Percentiles rank a stretch among this genome's conserved stretches.
phyloP scores from a whole-genome alignment of 495 filamentous ascomycete species.

The Jackrogersella minutella region DNA sequence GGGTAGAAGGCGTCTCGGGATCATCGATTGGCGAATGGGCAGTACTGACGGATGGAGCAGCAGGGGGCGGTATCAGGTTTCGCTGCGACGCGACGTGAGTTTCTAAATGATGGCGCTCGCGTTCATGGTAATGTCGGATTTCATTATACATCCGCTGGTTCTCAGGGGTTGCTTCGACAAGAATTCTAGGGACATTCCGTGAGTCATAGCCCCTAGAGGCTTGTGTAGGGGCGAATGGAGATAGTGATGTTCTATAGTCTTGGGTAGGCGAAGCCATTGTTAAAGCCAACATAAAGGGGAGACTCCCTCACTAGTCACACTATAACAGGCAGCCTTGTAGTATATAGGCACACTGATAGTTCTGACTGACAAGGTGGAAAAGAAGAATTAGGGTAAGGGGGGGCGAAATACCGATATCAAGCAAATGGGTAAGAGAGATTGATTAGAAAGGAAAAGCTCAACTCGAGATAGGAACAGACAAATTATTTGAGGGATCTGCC shows the following conservation, averaged over 20 bases:
- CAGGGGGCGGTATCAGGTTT: slow-evolving; percentile 14
- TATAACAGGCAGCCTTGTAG: slow-evolving; percentile 20
- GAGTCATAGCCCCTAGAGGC: slow-evolving; percentile 7
- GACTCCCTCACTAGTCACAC: background rate
- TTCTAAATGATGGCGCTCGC: slow-evolving; percentile 25
- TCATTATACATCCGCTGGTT: slow-evolving; percentile 50
- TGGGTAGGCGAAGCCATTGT: slow-evolving; percentile 24
- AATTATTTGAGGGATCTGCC: slow-evolving; percentile 23
- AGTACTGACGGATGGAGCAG: slow-evolving; percentile 34
- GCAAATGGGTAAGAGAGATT: slow-evolving; percentile 1
- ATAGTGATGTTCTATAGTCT: background rate
- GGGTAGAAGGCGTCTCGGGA: slow-evolving; percentile 11
- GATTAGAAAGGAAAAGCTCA: slow-evolving; percentile 13
- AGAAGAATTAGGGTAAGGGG: slow-evolving; percentile 12
- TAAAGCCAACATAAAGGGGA: background rate
- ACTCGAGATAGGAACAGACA: slow-evolving; percentile 21
- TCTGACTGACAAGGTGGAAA: slow-evolving; percentile 16
- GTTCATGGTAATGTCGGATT: slow-evolving; percentile 40
- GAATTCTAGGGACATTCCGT: slow-evolving; percentile 27
- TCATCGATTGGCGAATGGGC: slow-evolving; percentile 37
- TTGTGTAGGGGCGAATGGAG: slow-evolving; percentile 5
- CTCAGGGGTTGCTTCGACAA: slow-evolving; percentile 43
- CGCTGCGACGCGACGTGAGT: slow-evolving; percentile 33
- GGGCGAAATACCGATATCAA: slow-evolving; percentile 11
- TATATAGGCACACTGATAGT: slow-evolving; percentile 10